A percentile compares a stretch with the other conserved stretches of the same genome.
phyloP scores from a whole-genome alignment of 2,329 filamentous ascomycete genomes.

The Cephalotrichum gorgonifer region DNA sequence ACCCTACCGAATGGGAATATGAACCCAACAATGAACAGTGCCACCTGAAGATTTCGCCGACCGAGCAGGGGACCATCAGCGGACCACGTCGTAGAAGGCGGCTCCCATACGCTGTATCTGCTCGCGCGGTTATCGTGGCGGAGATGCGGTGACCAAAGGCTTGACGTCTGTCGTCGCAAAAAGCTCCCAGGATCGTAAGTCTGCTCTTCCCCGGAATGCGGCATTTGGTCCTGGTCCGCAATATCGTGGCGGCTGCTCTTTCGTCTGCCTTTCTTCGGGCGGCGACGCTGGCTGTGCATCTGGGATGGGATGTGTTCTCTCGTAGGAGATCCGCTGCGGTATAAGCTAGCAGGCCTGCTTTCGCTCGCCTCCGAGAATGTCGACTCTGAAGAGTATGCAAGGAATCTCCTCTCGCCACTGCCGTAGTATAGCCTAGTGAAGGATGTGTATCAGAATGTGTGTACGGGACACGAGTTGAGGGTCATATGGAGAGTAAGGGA shows the following conservation, averaged over 20 bases:
- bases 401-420: constrained; percentile 47
- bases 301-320: constrained; percentile 32
- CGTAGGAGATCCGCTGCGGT: constrained; percentile 37
- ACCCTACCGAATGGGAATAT: constrained; percentile 60
- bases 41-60: constrained; percentile 62
- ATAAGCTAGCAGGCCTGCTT: constrained; percentile 34
- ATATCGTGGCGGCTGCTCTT: background rate
- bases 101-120: constrained; percentile 57
- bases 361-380: constrained; percentile 35
- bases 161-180: constrained; percentile 40
- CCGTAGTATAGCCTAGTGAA: constrained; percentile 56
- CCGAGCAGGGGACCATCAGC: constrained; percentile 50
- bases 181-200: constrained; percentile 16
- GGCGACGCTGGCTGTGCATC: constrained; percentile 19
- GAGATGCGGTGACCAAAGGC: constrained; percentile 67
- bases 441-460: background rate
- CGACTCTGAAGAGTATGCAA: constrained; percentile 36
- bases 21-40: constrained; percentile 68
- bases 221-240: background rate
- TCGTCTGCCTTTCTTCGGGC: constrained; percentile 9
- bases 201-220: constrained; percentile 7
- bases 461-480: background rate
- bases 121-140: constrained; percentile 50
- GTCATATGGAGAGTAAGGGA: background rate
- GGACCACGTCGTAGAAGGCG: constrained; percentile 59